Percentiles rank a stretch among this genome's conserved stretches.
Evolutionary conservation across 164 flowering plant genomes (phyloP).

Genomic region (Nymphaea thermarum): DNA sequence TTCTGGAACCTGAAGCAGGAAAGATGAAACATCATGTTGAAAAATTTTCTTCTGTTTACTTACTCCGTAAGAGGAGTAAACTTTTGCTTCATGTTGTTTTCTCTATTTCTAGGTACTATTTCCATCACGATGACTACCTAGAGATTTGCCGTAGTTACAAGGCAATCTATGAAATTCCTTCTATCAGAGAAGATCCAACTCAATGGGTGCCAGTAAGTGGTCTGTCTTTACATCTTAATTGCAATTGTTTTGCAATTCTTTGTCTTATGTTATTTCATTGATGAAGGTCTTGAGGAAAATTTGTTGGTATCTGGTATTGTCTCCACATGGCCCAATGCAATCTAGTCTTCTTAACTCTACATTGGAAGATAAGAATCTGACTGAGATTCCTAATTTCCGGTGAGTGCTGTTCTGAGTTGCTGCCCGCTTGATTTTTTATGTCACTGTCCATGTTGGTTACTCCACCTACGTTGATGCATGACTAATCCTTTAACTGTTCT

Average conservation of each 20-base stretch:
- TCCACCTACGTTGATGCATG: background rate
- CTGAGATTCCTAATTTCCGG: constrained; percentile 80
- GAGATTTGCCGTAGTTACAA: constrained; percentile 91
- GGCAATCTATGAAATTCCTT: constrained; percentile 84
- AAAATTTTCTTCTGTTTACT: too few relatives aligned
- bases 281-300: constrained; percentile 75
- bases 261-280: background rate
- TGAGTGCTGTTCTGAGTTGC: constrained; percentile 8
- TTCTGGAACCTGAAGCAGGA: too few relatives aligned
- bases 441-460: background rate
- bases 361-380: constrained; percentile 86
- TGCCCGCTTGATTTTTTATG: background rate
- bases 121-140: constrained; percentile 78
- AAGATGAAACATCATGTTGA: too few relatives aligned
- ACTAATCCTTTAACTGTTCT: background rate
- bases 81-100: background rate
- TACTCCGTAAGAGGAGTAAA: too few relatives aligned
- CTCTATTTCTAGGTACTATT: constrained; percentile 44
- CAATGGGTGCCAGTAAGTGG: constrained; percentile 73
- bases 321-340: constrained; percentile 97
- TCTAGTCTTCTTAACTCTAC: constrained; percentile 89
- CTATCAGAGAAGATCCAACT: constrained; percentile 60
- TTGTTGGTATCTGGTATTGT: constrained; percentile 78
- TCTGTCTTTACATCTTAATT: background rate
- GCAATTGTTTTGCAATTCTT: background rate